Evolutionary conservation across 164 flowering plant species (phyloP).

Genomic region (Vitis rotundifolia): DNA sequence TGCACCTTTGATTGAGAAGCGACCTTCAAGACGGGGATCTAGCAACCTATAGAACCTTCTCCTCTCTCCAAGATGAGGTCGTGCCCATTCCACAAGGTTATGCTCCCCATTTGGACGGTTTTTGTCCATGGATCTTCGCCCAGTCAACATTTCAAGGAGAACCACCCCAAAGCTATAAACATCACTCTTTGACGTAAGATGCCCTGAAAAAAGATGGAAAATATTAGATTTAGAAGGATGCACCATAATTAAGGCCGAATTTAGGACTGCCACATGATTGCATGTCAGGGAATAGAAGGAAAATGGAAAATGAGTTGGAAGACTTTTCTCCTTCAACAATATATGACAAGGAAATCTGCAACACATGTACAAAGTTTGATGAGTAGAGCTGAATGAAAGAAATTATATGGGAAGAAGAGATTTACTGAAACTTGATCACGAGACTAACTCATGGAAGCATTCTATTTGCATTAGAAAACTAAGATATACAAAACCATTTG

Average conservation of each 20-base stretch:
- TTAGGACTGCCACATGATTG: not conserved
- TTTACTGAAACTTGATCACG: too few species aligned
- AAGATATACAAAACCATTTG: too few species aligned
- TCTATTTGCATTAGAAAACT: too few species aligned
- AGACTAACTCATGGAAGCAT: too few species aligned
- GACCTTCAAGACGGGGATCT: constrained; percentile 36
- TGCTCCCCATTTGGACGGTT: constrained; percentile 30
- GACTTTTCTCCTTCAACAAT: too few species aligned
- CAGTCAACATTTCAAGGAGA: constrained; percentile 34
- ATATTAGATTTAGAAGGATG: not conserved
- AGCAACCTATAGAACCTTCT: constrained; percentile 27
- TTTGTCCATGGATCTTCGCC: constrained; percentile 38
- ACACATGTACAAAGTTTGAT: too few species aligned
- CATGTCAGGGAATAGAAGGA: too few species aligned
- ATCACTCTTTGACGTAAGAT: constrained; percentile 37
- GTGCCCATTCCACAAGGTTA: constrained; percentile 40
- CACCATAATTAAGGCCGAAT: not conserved
- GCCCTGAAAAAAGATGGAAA: constrained; percentile 20
- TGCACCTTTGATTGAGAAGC: constrained; percentile 32
- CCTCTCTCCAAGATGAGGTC: constrained; percentile 26
- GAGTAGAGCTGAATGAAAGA: too few species aligned
- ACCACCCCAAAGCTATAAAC: constrained; percentile 42
- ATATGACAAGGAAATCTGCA: too few species aligned
- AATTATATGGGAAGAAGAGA: too few species aligned
- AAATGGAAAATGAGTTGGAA: too few species aligned